Evolutionary conservation across 163 green algal species (phyloP).

Genomic region (Scenedesmus sp.): DNA sequence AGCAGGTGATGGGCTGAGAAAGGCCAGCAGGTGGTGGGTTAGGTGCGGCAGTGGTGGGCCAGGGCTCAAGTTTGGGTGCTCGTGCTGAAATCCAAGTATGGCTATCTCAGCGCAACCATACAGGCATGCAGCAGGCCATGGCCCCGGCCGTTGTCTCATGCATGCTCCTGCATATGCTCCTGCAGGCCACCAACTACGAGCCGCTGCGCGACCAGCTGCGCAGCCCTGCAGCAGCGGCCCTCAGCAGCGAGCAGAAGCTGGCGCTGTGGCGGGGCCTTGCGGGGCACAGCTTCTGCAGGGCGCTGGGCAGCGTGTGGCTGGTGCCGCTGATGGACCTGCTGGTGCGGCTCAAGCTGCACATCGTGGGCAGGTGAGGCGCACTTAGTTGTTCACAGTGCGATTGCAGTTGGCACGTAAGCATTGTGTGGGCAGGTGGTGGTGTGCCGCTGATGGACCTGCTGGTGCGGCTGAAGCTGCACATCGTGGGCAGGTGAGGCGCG

Average conservation of each 20-base stretch:
- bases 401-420: background rate
- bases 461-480: slow-evolving; percentile 45
- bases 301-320: slow-evolving; percentile 44
- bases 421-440: background rate
- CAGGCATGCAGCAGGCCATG: background rate
- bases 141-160: background rate
- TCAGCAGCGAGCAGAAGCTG: slow-evolving; percentile 42
- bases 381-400: background rate
- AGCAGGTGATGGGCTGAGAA: background rate
- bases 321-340: slow-evolving; percentile 58
- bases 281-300: slow-evolving; percentile 40
- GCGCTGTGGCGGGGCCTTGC: slow-evolving; percentile 44
- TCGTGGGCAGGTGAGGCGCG: slow-evolving; percentile 18
- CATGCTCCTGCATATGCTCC: background rate
- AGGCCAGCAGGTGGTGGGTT: background rate
- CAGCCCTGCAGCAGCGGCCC: background rate
- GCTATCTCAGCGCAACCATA: background rate
- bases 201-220: slow-evolving; percentile 35
- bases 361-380: slow-evolving; percentile 35
- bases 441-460: slow-evolving; percentile 49
- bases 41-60: too few species aligned
- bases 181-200: slow-evolving; percentile 42
- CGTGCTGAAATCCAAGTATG: too few species aligned
- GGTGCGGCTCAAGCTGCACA: slow-evolving; percentile 53
- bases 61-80: too few species aligned